Evolutionary conservation across 1,284 basidiomycete species (phyloP).

Genomic region (Ustilago cynodontis): DNA sequence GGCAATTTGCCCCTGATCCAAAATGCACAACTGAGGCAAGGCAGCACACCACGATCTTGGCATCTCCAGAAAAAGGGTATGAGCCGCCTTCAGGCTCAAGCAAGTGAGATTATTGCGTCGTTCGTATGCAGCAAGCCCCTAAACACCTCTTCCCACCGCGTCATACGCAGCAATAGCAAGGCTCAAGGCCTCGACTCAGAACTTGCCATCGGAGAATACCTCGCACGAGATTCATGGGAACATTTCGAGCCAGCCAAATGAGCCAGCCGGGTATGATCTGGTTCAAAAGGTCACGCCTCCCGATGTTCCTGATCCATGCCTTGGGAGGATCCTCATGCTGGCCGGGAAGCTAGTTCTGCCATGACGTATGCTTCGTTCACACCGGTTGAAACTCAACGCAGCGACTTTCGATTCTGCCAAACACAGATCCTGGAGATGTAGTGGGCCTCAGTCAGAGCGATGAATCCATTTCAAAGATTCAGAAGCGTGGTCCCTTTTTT

Average conservation of each 20-base stretch:
- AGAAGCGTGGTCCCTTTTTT: background rate
- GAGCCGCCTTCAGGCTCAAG: too few relatives aligned
- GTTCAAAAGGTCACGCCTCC: background rate
- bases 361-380: too few relatives aligned
- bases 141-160: background rate
- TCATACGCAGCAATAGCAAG: background rate
- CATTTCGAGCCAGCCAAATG: background rate
- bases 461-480: too few relatives aligned
- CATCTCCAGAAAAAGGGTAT: background rate
- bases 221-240: background rate
- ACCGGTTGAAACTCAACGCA: too few relatives aligned
- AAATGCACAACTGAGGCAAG: background rate
- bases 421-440: too few relatives aligned
- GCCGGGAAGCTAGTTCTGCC: too few relatives aligned
- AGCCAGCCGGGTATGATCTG: background rate
- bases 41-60: too few relatives aligned
- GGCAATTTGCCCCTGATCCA: slow-evolving; percentile 9
- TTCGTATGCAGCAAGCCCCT: slow-evolving; percentile 23
- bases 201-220: background rate
- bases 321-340: too few relatives aligned
- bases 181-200: background rate
- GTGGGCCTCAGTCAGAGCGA: too few relatives aligned
- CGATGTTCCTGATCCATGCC: background rate
- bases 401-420: too few relatives aligned
- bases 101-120: slow-evolving; percentile 8